Evolutionary conservation across 2,329 filamentous ascomycete genomes (phyloP), one percentile per base, ranked within the genome.

Genomic region (Nothophoma quercina): DNA sequence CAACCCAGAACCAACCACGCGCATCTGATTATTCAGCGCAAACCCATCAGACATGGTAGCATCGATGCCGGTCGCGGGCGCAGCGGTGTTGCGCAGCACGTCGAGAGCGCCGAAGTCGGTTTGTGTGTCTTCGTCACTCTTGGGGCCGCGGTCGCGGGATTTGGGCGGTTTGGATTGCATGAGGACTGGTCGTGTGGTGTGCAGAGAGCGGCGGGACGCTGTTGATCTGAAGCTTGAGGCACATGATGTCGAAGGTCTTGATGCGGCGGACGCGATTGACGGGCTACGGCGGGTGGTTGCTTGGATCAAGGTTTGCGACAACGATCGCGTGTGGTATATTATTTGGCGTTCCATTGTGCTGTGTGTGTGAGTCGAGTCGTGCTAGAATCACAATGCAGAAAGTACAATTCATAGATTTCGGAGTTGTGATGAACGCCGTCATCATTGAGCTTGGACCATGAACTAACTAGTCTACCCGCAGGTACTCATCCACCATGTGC

Each of bases 41-140:
- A 99, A 99, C 1, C 95, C 95, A 65, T 93, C 87, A 54, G 83
- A 78, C 53, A 89, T 85, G 76, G 91, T 96, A 5, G 89, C 86
- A 64, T 97, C 92, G 36, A 99, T 86, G 2, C 87, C 86, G 0
- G 91, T 96, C 0, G 91, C 87, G 0, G 93, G 95, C 4, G 85
- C 80, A 0, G 91, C 89, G 1, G 87, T 85, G 60, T 85, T 86
- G 32, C 85, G 87, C 4, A 98, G 82, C 6, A 99, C 88, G 71
- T 99, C 87, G 59, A 98, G 81, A 12, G 83, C 82, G 33, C 77
- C 79, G 63, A 98, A 91, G 75, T 95, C 88, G 2, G 87, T 88
- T 63, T 85, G 84, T 1, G 85, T 88, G 41, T 82, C 78, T 78
- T 88, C 86, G 30, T 78, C 73, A 33, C 82, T 85, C n/a, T 75